Evolutionary conservation across 768 basidiomycete species (phyloP), one percentile per base, ranked within the genome.

Genomic region (Polyporus arcularius): DNA sequence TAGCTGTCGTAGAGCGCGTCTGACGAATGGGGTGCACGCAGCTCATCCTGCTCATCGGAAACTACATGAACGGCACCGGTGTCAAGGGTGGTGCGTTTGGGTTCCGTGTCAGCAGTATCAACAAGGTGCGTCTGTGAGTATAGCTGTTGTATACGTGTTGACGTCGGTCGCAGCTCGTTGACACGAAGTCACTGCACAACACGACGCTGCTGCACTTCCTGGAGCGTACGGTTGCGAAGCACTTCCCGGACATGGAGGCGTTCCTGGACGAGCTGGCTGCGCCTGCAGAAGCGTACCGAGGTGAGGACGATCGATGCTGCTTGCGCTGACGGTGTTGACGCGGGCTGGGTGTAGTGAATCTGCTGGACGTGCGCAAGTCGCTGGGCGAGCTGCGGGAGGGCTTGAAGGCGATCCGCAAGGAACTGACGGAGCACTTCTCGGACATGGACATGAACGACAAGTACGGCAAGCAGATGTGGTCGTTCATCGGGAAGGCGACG

Each of bases 61-160:
- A 99, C 73, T 99, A 94, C 73, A 95, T 98, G 89, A 99, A 99
- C 71, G 94, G 95, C 6, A 90, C 94, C 55, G 94, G 96, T 55
- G 83, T 94, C 68, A 97, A 96, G 73, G 96, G 96, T 57, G 96
- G 96, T 35, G 97, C 97, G 1, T 96, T 92, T 67, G 96, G 96
- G 60, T 99, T 99, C 84, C 87, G 91, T 68, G 86, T 98, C 54
- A 94, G 93, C 76, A 96, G 95, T 73, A 96, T 99, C 75, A 98
- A 99, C 78, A 95, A 95, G 82, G 94, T 88, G 38, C 16, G 18
- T 42, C 1, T 18, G 4, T 10, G 26, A 28, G 12, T 39, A 11
- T 10, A 15, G 6, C 35, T 2, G 4, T 4, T 2, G 7, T 42
- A 1, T 21, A 6, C 40, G 32, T 4, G 2, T 9, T 43, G 0